Evolutionary conservation across 441 rosid species (phyloP).

Genomic region (Corymbia calophylla): DNA sequence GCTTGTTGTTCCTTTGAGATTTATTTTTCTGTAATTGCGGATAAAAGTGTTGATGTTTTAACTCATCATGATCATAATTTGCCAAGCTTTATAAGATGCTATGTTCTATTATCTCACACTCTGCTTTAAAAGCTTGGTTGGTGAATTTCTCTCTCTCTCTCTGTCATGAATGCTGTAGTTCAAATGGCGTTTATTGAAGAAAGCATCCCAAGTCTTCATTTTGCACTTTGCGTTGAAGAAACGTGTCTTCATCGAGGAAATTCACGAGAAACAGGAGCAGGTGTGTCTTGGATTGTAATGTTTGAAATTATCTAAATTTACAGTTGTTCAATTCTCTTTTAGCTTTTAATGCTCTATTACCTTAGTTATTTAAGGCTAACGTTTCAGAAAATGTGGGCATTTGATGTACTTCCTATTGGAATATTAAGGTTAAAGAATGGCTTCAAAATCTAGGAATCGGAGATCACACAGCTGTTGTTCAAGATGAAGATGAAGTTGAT

Average conservation of each 20-base stretch:
- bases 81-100: not conserved
- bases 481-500: constrained; percentile 83
- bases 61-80: not conserved
- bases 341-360: not conserved
- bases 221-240: constrained; percentile 92
- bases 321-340: not conserved
- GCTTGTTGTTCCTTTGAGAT: not conserved
- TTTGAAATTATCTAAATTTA: not conserved
- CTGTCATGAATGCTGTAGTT: constrained; percentile 39
- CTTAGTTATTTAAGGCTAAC: not conserved
- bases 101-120: not conserved
- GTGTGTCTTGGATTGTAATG: constrained; percentile 26
- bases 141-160: not conserved
- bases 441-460: constrained; percentile 99
- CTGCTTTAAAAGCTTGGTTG: not conserved
- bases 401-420: constrained; percentile 46
- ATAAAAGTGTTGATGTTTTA: not conserved
- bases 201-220: constrained; percentile 88
- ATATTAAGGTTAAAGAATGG: constrained; percentile 98
- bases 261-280: constrained; percentile 99
- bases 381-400: constrained; percentile 23
- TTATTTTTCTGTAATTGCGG: not conserved
- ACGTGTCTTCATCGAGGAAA: constrained; percentile 88
- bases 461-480: constrained; percentile 65
- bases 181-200: constrained; percentile 86